These are phyloP conservation scores for Ganoderma lucidum DNA, from an alignment of 1,284 basidiomycete genomes.

Conservation along the genomic window DNA sequence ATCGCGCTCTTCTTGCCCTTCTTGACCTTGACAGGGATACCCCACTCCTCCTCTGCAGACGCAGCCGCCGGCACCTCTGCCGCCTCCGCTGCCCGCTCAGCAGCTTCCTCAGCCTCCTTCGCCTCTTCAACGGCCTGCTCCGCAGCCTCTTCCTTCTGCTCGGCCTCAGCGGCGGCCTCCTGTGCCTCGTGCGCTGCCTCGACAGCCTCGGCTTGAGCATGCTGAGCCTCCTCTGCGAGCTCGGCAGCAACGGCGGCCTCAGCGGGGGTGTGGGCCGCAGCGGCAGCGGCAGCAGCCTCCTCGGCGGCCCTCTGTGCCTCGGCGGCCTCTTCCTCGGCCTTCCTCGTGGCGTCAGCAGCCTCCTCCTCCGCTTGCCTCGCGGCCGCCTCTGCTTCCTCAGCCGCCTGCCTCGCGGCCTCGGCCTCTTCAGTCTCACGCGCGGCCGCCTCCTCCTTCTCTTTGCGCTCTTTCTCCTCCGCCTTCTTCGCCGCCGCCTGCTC, in stretches of 20 bases:
- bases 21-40: slow-evolving; percentile 31
- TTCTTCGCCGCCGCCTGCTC: slow-evolving; percentile 28
- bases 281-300: slow-evolving; percentile 13
- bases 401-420: slow-evolving; percentile 53
- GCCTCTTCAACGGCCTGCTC: slow-evolving; percentile 28
- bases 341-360: slow-evolving; percentile 21
- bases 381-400: slow-evolving; percentile 17
- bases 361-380: slow-evolving; percentile 17
- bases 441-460: slow-evolving; percentile 21
- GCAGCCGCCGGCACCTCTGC: slow-evolving; percentile 14
- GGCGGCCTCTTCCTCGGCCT: slow-evolving; percentile 12
- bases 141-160: slow-evolving; percentile 23
- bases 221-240: slow-evolving; percentile 15
- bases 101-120: slow-evolving; percentile 23
- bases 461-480: slow-evolving; percentile 24
- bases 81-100: slow-evolving; percentile 23
- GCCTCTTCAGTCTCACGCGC: slow-evolving; percentile 40
- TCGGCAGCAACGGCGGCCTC: slow-evolving; percentile 13
- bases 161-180: slow-evolving; percentile 19
- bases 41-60: slow-evolving; percentile 32
- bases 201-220: slow-evolving; percentile 18
- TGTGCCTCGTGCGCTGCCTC: slow-evolving; percentile 17
- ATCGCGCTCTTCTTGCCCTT: slow-evolving; percentile 24
- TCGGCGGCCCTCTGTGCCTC: background rate
- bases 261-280: slow-evolving; percentile 13